Base-by-base conservation (phyloP, 768 basidiomycete species). In the Leccinum incarnatum region DNA sequence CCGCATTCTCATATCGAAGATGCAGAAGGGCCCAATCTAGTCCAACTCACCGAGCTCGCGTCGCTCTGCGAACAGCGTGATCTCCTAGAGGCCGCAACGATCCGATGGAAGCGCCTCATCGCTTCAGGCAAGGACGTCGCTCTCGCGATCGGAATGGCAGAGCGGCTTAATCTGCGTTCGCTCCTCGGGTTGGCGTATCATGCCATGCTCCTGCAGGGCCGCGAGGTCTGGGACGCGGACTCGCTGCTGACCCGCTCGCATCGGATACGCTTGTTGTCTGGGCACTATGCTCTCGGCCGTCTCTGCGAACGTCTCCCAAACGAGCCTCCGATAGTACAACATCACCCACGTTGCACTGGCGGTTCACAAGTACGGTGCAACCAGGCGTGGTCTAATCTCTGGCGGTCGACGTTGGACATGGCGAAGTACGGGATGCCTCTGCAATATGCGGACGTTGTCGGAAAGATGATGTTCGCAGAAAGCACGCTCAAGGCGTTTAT, bases 161-260 rank as follows among this genome's bases (percentile, higher is more conserved):
- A 83, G 61, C 76, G 80, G 42, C 75, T 80, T 36, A 78, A 77
- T 53, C 66, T 83, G 48, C 75, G 78, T 12, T 67, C 72, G 25
- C 74, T 83, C 19, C 74, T 79, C 59, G 82, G 81, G 12, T 71
- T 77, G 60, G 80, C 81, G 17, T 85, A 83, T 61, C 77, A 81
- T 56, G 72, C 77, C 42, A 79, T 83, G 77, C 74, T 84, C 68
- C 71, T 82, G 15, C 78, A 79, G 63, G 83, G 82, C 15, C 75
- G 78, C 40, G 73, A 79, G 27, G 69, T 70, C 23, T 84, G 83
- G 82, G 78, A 79, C 51, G 60, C 72, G 8, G 82, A 83, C 54
- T 62, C 69, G n/a, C 65, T 65, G n/a, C 72, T 84, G 36, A 75
- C 76, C 25, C 74, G 79, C 12, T 69, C 77, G n/a, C 82, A 84